phyloP scores from a whole-genome alignment of 108 stramenopile genomes.

The Cylindrotheca fusiformis region DNA sequence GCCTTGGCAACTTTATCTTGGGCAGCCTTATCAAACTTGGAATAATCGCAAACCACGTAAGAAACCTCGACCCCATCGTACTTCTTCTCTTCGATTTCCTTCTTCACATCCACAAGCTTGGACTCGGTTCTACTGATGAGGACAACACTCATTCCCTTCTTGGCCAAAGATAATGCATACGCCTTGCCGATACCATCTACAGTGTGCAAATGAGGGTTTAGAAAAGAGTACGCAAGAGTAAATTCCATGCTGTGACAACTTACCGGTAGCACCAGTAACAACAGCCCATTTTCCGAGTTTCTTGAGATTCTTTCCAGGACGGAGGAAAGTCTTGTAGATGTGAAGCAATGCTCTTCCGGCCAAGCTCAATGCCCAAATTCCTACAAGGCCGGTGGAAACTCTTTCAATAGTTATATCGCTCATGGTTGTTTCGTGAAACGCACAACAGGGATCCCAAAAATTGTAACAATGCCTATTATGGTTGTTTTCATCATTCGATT shows the following conservation, averaged over 20 bases:
- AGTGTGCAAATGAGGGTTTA: too few relatives aligned
- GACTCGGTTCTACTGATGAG: conserved; percentile 95
- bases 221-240: too few relatives aligned
- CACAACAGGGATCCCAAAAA: too few relatives aligned
- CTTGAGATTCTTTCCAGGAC: conserved; percentile 85
- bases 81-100: conserved; percentile 83
- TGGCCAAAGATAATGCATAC: conserved; percentile 91
- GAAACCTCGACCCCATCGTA: conserved; percentile 73
- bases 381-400: conserved; percentile 24
- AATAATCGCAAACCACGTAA: conserved; percentile 92
- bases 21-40: conserved; percentile 87
- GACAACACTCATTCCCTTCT: conserved; percentile 92
- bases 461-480: too few relatives aligned
- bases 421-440: too few relatives aligned
- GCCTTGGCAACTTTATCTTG: conserved; percentile 67
- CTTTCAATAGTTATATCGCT: conserved; percentile 4
- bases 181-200: conserved; percentile 98
- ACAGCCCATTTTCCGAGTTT: conserved; percentile 97
- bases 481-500: too few relatives aligned
- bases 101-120: conserved; percentile 89
- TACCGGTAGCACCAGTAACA: conserved; percentile 94
- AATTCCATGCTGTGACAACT: conserved; percentile 7
- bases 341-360: conserved; percentile 24
- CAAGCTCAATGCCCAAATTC: conserved; percentile 22
- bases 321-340: conserved; percentile 86